Conservation (phyloP, 1,139 yeast species). For the Blastobotrys illinoisensis region DNA sequence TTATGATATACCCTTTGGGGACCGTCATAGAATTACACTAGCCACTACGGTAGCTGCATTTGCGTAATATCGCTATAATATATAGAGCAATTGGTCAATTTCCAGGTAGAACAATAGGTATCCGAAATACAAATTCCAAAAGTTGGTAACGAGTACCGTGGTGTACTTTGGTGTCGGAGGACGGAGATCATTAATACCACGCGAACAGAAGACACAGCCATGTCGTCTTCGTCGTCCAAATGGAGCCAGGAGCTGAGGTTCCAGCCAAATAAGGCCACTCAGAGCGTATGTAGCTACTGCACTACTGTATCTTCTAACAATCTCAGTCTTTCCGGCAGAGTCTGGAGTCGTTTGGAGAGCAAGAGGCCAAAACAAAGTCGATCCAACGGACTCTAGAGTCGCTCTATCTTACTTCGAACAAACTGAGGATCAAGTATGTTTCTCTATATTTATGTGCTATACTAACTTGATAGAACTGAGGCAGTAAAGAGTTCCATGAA, state of each 20-base stretch:
- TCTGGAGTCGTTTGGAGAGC: constrained; percentile 25
- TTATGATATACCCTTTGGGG: too few relatives aligned
- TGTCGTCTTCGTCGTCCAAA: not conserved
- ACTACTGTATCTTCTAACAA: not conserved
- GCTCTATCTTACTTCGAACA: constrained; percentile 18
- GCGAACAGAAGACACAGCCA: too few relatives aligned
- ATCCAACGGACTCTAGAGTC: constrained; percentile 19
- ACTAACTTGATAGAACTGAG: not conserved
- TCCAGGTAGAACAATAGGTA: too few relatives aligned
- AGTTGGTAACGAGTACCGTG: too few relatives aligned
- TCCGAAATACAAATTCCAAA: too few relatives aligned
- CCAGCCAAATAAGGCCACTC: constrained; percentile 4
- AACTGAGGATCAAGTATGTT: constrained; percentile 20
- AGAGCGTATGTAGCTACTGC: constrained; percentile 1
- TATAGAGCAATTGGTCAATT: too few relatives aligned
- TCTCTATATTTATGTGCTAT: not conserved
- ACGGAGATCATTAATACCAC: too few relatives aligned
- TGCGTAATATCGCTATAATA: too few relatives aligned
- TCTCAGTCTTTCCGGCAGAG: constrained; percentile 20
- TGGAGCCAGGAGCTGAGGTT: constrained; percentile 7
- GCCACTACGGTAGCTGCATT: too few relatives aligned
- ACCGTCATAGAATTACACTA: too few relatives aligned
- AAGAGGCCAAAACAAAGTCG: constrained; percentile 18
- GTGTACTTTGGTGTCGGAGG: too few relatives aligned
- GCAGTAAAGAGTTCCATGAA: constrained; percentile 1